These are phyloP conservation scores for Chaetomiaceae sp. DNA, from an alignment of 2,329 filamentous ascomycete species.

Conservation along the genomic window DNA sequence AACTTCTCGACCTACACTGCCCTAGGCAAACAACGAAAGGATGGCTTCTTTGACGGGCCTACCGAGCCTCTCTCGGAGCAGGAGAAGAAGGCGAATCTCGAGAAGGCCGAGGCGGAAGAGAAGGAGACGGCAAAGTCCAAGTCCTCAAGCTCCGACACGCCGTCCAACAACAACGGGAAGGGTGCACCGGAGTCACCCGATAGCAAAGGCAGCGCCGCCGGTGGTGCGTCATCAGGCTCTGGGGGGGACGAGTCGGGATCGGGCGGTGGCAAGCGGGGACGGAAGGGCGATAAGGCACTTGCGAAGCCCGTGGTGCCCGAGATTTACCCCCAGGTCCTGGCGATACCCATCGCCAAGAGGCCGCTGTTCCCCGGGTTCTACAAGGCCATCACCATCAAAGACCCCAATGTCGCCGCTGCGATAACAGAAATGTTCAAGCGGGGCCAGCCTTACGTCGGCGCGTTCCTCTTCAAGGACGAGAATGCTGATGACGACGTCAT, in stretches of 20 bases:
- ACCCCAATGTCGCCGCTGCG: constrained; percentile 83
- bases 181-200: constrained; percentile 41
- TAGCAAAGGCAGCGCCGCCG: constrained; percentile 54
- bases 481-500: constrained; percentile 92
- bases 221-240: constrained; percentile 46
- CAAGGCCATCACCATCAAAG: constrained; percentile 94
- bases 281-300: constrained; percentile 69
- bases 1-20: constrained; percentile 36
- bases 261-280: constrained; percentile 61
- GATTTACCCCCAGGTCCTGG: constrained; percentile 95
- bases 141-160: constrained; percentile 37
- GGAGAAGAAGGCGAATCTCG: constrained; percentile 47
- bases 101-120: constrained; percentile 42
- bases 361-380: constrained; percentile 97
- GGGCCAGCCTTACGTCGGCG: constrained; percentile 94
- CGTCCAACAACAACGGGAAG: constrained; percentile 37
- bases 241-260: constrained; percentile 49
- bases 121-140: constrained; percentile 46
- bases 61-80: constrained; percentile 49
- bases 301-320: constrained; percentile 89
- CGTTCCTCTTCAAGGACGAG: constrained; percentile 95
- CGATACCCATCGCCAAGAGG: constrained; percentile 89
- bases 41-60: constrained; percentile 47
- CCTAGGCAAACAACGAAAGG: constrained; percentile 37
- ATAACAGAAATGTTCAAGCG: constrained; percentile 96